These are phyloP conservation scores for Phytophthora sansomeana DNA, from an alignment of 352 stramenopile genomes.

Conservation along the genomic window DNA sequence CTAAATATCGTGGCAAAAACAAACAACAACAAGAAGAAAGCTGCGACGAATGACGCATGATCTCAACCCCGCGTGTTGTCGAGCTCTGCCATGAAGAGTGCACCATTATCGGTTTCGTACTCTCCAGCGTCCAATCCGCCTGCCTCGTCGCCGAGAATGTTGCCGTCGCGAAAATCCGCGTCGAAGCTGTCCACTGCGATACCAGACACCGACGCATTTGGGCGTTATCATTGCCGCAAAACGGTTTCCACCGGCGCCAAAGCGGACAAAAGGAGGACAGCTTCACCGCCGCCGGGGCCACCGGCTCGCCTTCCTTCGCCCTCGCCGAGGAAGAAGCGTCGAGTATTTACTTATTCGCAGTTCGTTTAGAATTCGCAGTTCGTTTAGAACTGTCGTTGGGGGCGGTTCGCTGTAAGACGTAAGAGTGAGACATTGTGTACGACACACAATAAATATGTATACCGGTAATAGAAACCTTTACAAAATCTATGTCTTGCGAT, in stretches of 20 bases:
- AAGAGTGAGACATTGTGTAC: too few species aligned
- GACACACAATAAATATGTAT: too few species aligned
- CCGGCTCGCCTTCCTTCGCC: slow-evolving; percentile 5
- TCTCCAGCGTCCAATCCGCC: slow-evolving; percentile 20
- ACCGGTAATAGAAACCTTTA: too few species aligned
- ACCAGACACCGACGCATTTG: slow-evolving; percentile 6
- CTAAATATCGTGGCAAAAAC: background rate
- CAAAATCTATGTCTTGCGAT: too few species aligned
- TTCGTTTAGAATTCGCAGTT: too few species aligned
- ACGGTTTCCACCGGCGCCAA: slow-evolving; percentile 7
- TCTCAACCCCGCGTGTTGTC: background rate
- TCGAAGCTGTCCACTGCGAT: background rate
- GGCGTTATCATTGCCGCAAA: slow-evolving; percentile 25
- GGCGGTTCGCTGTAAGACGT: too few species aligned
- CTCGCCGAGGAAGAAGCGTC: slow-evolving; percentile 33
- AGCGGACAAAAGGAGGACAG: background rate
- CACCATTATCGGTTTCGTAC: slow-evolving; percentile 3
- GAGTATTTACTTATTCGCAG: slow-evolving; percentile 7
- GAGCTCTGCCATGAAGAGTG: background rate
- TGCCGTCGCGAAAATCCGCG: slow-evolving; percentile 13
- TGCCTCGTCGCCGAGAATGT: slow-evolving; percentile 11
- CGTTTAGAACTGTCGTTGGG: too few species aligned
- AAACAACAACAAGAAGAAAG: slow-evolving; percentile 10
- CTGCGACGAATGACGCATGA: slow-evolving; percentile 4
- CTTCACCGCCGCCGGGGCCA: background rate